These are phyloP conservation scores for Haplosporangium gracile DNA, from an alignment of 192 early-diverging fungal species.

Conservation along the genomic window DNA sequence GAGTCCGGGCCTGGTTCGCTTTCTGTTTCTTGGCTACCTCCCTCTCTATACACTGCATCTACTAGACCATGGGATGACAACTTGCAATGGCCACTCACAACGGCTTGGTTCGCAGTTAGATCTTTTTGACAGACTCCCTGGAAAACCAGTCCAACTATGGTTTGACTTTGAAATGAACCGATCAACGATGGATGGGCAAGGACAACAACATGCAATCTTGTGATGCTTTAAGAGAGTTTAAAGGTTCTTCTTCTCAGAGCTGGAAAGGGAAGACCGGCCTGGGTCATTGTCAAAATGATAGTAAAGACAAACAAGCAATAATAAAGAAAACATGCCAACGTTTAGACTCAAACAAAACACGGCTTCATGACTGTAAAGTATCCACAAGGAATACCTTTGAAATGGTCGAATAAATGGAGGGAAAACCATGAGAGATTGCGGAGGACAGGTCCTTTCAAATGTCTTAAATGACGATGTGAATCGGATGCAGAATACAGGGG, in stretches of 20 bases:
- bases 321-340: background rate
- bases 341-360: background rate
- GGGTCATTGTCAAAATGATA: background rate
- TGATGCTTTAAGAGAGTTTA: background rate
- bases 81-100: too few species aligned
- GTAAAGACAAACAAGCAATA: background rate
- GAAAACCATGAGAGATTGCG: background rate
- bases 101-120: too few species aligned
- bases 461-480: background rate
- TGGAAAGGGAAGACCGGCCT: background rate
- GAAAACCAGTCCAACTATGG: background rate
- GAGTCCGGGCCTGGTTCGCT: background rate
- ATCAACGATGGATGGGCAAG: background rate
- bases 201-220: background rate
- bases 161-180: background rate
- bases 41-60: background rate
- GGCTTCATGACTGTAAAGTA: background rate
- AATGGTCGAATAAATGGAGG: background rate
- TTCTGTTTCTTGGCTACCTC: background rate
- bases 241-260: background rate
- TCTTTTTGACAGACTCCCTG: too few species aligned
- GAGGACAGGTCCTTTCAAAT: background rate
- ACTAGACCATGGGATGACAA: too few species aligned
- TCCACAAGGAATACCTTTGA: background rate
- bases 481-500: background rate